These are phyloP conservation scores for Metschnikowia noctiluminum DNA, from an alignment of 805 yeast genomes.

Conservation along the genomic window DNA sequence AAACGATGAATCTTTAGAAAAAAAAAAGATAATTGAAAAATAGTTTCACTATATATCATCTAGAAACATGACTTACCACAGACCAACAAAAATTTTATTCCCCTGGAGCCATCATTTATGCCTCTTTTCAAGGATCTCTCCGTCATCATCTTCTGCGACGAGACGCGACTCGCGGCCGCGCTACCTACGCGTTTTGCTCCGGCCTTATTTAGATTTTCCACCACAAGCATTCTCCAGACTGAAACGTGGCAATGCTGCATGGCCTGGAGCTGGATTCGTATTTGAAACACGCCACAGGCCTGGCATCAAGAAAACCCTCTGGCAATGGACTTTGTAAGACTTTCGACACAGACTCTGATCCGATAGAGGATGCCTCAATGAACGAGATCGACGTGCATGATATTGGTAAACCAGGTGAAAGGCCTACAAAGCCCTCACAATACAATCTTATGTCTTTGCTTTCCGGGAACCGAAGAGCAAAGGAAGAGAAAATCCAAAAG, in stretches of 20 bases:
- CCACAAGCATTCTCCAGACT: not conserved
- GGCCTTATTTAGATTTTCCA: not conserved
- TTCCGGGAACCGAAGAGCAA: conserved; percentile 13
- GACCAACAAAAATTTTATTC: too few relatives aligned
- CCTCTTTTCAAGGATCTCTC: not conserved
- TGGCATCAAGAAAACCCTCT: not conserved
- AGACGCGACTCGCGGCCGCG: not conserved
- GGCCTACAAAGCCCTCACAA: not conserved
- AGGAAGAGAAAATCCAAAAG: conserved; percentile 5
- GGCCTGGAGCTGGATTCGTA: conserved; percentile 15
- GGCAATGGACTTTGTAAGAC: not conserved
- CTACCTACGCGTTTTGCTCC: not conserved
- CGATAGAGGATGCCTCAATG: conserved; percentile 2
- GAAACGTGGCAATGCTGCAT: conserved; percentile 10
- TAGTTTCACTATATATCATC: too few relatives aligned
- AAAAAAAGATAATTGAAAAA: too few relatives aligned
- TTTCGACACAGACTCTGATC: conserved; percentile 1
- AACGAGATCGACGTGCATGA: not conserved
- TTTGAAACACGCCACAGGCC: not conserved
- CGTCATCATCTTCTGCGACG: not conserved
- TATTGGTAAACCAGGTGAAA: not conserved
- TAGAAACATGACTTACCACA: too few relatives aligned
- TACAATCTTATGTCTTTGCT: conserved; percentile 16
- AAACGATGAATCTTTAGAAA: too few relatives aligned
- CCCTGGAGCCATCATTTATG: not conserved